Evolutionary conservation across 257 asterid species (phyloP).

Genomic region (Scutellaria baicalensis): DNA sequence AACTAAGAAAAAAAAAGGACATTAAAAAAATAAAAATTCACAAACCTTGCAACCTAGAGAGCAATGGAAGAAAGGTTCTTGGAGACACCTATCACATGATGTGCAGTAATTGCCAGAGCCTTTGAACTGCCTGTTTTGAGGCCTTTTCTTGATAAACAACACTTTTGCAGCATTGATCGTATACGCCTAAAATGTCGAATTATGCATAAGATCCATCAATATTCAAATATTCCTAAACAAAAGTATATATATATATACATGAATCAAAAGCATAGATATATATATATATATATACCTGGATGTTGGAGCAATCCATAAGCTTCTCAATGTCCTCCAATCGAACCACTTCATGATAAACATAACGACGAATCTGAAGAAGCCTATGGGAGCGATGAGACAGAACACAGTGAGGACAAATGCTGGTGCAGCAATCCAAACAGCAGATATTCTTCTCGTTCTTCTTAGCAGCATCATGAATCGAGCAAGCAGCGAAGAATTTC

Average conservation of each 20-base stretch:
- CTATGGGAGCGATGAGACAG: conserved; percentile 73
- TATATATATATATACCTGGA: conserved; percentile 43
- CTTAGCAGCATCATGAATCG: conserved; percentile 73
- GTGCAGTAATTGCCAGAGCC: conserved; percentile 92
- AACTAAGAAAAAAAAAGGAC: background rate
- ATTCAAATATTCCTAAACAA: too few relatives aligned
- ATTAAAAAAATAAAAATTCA: background rate
- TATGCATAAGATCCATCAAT: background rate
- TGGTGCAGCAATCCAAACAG: conserved; percentile 87
- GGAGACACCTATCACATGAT: conserved; percentile 87
- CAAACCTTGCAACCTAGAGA: conserved; percentile 95
- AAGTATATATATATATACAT: conserved; percentile 12
- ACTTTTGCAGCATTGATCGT: conserved; percentile 89
- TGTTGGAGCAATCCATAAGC: conserved; percentile 82
- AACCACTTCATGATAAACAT: conserved; percentile 89
- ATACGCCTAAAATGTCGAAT: conserved; percentile 47
- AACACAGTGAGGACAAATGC: conserved; percentile 95
- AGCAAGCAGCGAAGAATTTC: conserved; percentile 68
- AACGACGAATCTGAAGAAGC: conserved; percentile 90
- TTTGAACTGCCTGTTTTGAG: conserved; percentile 90
- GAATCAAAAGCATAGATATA: too few relatives aligned
- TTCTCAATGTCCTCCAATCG: conserved; percentile 85
- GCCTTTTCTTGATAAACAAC: conserved; percentile 84
- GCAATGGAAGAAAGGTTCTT: conserved; percentile 87
- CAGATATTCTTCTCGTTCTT: conserved; percentile 87